Percentiles rank a stretch among this genome's conserved stretches.
These are phyloP conservation scores for Sordariomycetes sp. DNA, from an alignment of 2,329 filamentous ascomycete species.

Conservation along the genomic window DNA sequence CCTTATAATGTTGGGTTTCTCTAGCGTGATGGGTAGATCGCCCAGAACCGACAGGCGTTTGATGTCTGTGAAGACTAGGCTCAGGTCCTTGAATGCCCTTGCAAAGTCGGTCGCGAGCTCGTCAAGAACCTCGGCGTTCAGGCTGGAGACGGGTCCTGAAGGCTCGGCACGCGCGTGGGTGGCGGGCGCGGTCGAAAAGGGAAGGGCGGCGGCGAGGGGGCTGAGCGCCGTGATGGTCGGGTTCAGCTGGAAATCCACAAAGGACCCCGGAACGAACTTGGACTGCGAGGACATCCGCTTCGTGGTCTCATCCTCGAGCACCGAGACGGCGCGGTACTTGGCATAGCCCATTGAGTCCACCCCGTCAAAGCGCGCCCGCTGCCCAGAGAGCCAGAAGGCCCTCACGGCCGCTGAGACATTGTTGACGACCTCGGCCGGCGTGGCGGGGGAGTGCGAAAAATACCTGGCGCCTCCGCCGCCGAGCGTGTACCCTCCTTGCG, in stretches of 20 bases:
- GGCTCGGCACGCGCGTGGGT: constrained; percentile 12
- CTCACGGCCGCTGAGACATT: constrained; percentile 91
- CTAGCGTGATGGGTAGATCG: constrained; percentile 68
- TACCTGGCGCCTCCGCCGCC: constrained; percentile 54
- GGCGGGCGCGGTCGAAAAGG: constrained; percentile 11
- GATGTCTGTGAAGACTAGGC: constrained; percentile 67
- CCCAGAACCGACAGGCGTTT: constrained; percentile 64
- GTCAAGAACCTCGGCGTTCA: constrained; percentile 76
- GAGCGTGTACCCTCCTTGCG: constrained; percentile 76
- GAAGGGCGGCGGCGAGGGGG: constrained; percentile 46
- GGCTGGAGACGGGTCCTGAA: constrained; percentile 36
- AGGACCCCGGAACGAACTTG: constrained; percentile 55
- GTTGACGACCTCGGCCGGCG: constrained; percentile 80
- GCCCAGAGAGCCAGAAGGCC: constrained; percentile 82
- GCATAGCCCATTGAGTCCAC: constrained; percentile 60
- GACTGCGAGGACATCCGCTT: constrained; percentile 50
- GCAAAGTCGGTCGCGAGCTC: constrained; percentile 80
- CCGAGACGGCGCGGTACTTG: constrained; percentile 65
- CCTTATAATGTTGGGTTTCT: constrained; percentile 53
- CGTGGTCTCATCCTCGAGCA: constrained; percentile 58
- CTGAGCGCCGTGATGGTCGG: constrained; percentile 84
- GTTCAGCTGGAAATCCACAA: constrained; percentile 76
- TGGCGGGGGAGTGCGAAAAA: constrained; percentile 79
- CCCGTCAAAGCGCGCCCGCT: constrained; percentile 80
- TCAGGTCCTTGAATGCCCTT: constrained; percentile 71